A percentile compares a stretch with the other conserved stretches of the same genome.
These are phyloP conservation scores for Trichomonas tenax DNA, from an alignment of 208 protist species.

Conservation along the genomic window DNA sequence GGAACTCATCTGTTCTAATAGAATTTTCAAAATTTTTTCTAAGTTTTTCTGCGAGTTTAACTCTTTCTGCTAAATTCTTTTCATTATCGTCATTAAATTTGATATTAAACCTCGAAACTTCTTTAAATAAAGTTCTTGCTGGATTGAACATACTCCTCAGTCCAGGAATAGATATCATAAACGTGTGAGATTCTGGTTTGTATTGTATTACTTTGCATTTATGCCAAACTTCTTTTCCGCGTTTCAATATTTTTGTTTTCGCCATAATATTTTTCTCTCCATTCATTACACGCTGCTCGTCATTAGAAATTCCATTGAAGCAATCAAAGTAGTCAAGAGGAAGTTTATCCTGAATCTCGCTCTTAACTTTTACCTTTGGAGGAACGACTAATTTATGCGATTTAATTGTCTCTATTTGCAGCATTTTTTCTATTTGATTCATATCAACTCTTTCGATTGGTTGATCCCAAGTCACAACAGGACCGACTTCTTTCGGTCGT, in stretches of 20 bases:
- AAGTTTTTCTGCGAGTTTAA: background rate
- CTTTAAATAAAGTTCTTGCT: background rate
- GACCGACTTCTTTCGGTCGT: background rate
- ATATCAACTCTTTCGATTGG: background rate
- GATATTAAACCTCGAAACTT: background rate
- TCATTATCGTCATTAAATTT: background rate
- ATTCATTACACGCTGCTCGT: background rate
- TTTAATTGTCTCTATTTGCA: background rate
- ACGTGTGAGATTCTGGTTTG: background rate
- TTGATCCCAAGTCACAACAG: background rate
- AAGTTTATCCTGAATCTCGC: background rate
- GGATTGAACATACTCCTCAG: background rate
- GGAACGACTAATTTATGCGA: background rate
- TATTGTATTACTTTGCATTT: background rate
- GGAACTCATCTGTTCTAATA: background rate
- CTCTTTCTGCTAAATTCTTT: background rate
- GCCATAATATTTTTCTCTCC: background rate
- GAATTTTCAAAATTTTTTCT: background rate
- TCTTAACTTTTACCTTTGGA: background rate
- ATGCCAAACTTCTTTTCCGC: background rate
- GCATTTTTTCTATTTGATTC: background rate
- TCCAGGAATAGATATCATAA: background rate
- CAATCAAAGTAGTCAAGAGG: slow-evolving; percentile 5
- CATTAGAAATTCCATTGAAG: background rate
- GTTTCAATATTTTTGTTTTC: background rate